These are phyloP conservation scores for Crataegus laevigata DNA, from an alignment of 306 rosid genomes.

Conservation along the genomic window DNA sequence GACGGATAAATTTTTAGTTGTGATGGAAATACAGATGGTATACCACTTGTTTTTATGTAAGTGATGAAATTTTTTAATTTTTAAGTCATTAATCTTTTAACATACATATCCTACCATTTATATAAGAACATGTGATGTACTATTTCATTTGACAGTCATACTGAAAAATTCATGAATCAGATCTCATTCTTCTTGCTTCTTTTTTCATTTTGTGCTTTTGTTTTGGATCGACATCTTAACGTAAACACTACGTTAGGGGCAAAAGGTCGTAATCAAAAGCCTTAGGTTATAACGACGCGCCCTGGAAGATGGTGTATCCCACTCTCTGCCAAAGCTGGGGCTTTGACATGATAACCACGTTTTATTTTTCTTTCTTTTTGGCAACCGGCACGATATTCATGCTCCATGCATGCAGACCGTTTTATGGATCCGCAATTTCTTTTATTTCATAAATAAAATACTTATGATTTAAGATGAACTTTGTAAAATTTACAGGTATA, in stretches of 20 bases:
- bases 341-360: neutral
- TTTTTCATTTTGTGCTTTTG: neutral
- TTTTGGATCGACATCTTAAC: conserved; percentile 8
- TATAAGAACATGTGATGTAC: no score
- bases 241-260: conserved; percentile 20
- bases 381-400: neutral
- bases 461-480: no score
- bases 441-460: no score
- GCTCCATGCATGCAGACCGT: neutral
- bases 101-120: no score
- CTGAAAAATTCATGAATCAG: no score
- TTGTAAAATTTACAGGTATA: no score
- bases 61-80: no score
- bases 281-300: neutral
- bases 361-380: neutral
- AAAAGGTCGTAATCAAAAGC: neutral
- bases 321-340: neutral
- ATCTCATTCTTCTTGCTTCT: neutral
- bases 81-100: no score
- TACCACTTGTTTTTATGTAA: no score
- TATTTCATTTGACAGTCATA: no score
- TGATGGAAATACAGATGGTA: no score
- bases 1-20: no score
- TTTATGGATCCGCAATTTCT: neutral
- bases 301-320: neutral